phyloP scores from a whole-genome alignment of 306 rosid genomes.

The Cicer judaicum region DNA sequence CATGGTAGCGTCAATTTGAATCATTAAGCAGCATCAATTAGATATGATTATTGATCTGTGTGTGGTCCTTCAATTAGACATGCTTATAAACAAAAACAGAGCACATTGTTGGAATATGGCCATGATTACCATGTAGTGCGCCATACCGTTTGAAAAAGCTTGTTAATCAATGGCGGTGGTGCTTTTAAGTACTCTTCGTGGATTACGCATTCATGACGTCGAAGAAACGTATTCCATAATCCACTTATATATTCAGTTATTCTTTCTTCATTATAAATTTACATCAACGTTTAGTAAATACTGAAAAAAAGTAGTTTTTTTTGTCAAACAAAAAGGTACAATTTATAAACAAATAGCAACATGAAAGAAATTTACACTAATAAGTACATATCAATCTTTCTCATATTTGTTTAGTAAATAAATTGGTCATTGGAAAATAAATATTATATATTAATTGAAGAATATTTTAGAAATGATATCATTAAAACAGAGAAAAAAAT shows the following conservation, averaged over 20 bases:
- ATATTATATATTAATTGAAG: too few relatives aligned
- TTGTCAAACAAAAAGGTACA: too few relatives aligned
- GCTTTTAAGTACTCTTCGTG: conserved; percentile 57
- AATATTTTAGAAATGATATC: too few relatives aligned
- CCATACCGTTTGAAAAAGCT: conserved; percentile 47
- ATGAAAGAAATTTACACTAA: too few relatives aligned
- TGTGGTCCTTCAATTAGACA: conserved; percentile 27
- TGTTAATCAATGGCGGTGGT: conserved; percentile 49
- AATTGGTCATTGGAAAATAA: too few relatives aligned
- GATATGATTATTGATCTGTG: conserved; percentile 10
- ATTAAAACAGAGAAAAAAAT: too few relatives aligned
- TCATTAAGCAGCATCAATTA: conserved; percentile 29
- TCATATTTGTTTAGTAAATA: too few relatives aligned
- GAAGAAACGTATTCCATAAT: conserved; percentile 26
- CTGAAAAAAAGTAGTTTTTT: not conserved
- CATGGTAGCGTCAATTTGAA: conserved; percentile 45
- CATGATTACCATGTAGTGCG: conserved; percentile 57
- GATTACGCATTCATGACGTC: conserved; percentile 56
- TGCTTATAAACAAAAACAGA: conserved; percentile 45
- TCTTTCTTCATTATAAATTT: too few relatives aligned
- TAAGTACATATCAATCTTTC: too few relatives aligned
- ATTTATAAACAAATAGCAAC: too few relatives aligned
- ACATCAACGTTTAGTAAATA: too few relatives aligned
- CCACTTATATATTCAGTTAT: too few relatives aligned
- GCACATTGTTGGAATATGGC: conserved; percentile 42